A percentile compares a stretch with the other conserved stretches of the same genome.
Evolutionary conservation across 345 rosid species (phyloP).

Genomic region (Pelargonium nanum): DNA sequence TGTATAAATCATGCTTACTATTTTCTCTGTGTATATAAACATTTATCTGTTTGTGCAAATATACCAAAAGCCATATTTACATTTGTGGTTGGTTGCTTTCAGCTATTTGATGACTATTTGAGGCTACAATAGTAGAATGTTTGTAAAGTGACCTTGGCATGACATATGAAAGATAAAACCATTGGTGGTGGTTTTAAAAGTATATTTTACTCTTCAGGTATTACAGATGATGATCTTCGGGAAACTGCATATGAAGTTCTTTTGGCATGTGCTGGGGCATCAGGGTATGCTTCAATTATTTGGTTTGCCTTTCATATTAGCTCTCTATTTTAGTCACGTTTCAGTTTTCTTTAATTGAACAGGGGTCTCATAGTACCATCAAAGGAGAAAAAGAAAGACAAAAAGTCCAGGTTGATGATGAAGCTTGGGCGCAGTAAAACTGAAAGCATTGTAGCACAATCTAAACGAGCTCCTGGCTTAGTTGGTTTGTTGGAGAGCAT

Average conservation of each 20-base stretch:
- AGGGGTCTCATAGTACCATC: constrained; percentile 92
- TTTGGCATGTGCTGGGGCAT: constrained; percentile 92
- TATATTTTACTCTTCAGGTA: constrained; percentile 38
- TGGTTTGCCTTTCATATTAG: constrained; percentile 5
- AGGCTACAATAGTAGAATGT: not conserved
- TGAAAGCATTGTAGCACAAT: constrained; percentile 43
- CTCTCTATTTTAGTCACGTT: constrained; percentile 7
- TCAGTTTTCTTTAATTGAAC: constrained; percentile 7
- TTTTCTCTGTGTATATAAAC: not conserved
- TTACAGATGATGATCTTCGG: constrained; percentile 83
- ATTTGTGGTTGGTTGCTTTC: not conserved
- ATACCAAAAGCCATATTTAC: too few relatives aligned
- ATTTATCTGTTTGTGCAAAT: too few relatives aligned
- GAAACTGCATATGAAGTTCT: constrained; percentile 92
- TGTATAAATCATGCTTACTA: not conserved
- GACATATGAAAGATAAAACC: not conserved
- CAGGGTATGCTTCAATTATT: constrained; percentile 50
- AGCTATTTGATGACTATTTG: not conserved
- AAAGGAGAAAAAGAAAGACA: constrained; percentile 81
- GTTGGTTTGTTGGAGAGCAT: constrained; percentile 73
- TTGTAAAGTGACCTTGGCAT: not conserved
- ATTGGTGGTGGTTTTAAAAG: not conserved
- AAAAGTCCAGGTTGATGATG: constrained; percentile 71
- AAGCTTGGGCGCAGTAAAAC: constrained; percentile 87
- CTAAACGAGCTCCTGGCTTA: constrained; percentile 63